Evolutionary conservation across 2,329 filamentous ascomycete species (phyloP), one percentile per base, ranked within the genome.

Genomic region (Alternaria postmessia): DNA sequence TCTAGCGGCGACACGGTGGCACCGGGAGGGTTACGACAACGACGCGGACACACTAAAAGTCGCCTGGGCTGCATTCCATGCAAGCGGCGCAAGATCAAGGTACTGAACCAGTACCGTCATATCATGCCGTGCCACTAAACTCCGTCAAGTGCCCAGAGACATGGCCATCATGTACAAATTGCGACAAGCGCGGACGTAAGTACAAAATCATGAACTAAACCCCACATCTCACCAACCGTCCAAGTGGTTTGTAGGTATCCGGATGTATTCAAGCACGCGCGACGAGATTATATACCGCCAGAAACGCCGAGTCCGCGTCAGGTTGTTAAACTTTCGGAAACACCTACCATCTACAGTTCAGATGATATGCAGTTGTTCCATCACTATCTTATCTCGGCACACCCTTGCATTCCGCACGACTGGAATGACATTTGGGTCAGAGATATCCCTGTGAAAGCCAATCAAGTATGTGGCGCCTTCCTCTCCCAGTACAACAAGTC

Each of bases 21-120:
- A 24, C 49, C 8, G 32, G 14, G 26, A 28, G 44, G 30, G 14
- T 34, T 49, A 36, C 67, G 67, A 30, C 66, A 70, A 54, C 62
- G 69, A 59, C 63, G 67, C 11, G 64, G 60, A 7, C 89, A 91
- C 77, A 91, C 89, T 74, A 91, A 90, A 80, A 90, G 87, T 57
- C 84, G 89, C 66, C 85, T 88, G 52, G 89, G 89, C 46, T 91
- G 89, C 69, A 83, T 84, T 63, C 81, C 86, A 59, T 91, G 89
- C 78, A 91, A 91, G 79, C 81, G 82, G 56, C 82, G 89, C 62
- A 91, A 91, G 77, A 89, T 91, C 73, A 91, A 91, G 86, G 88
- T 89, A 78, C 42, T 56, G 42, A 32, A 22, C 26, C 24, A 7
- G 7, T 8, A 32, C 5, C 8, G 7, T n/a, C 7, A 12, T 47